Evolutionary conservation across 257 asterid species (phyloP).

Genomic region (Asclepias syriaca): DNA sequence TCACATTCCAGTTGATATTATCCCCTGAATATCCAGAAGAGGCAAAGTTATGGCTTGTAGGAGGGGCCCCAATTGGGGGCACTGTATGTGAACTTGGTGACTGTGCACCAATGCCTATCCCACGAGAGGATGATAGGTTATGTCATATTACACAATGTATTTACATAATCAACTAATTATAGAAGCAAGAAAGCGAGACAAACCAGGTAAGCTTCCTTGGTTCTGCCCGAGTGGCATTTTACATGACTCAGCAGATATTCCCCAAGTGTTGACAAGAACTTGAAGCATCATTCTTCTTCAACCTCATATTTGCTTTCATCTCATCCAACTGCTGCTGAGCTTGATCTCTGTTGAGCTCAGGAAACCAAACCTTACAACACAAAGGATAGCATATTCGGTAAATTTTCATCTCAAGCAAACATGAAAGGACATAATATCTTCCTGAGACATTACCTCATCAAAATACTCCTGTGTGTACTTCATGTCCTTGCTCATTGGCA

Average conservation of each 20-base stretch:
- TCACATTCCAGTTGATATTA: not conserved
- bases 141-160: not conserved
- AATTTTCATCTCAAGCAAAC: not conserved
- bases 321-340: conserved; percentile 39
- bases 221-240: conserved; percentile 12
- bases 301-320: conserved; percentile 40
- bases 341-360: conserved; percentile 45
- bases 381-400: not conserved
- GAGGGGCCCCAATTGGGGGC: conserved; percentile 15
- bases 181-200: not conserved
- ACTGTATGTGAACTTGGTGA: conserved; percentile 17
- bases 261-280: conserved; percentile 21
- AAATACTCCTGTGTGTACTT: conserved; percentile 39
- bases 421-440: not conserved
- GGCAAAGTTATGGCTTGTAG: not conserved
- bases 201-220: conserved; percentile 28
- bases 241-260: conserved; percentile 20
- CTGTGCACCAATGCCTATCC: conserved; percentile 14
- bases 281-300: conserved; percentile 10
- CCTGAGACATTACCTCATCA: conserved; percentile 37
- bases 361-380: conserved; percentile 32
- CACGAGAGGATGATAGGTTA: not conserved
- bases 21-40: not conserved
- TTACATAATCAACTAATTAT: conserved; percentile 7
- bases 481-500: conserved; percentile 49